Evolutionary conservation across 2,329 filamentous ascomycete species (phyloP), one percentile per base, ranked within the genome.

Genomic region (Alternaria sp.): DNA sequence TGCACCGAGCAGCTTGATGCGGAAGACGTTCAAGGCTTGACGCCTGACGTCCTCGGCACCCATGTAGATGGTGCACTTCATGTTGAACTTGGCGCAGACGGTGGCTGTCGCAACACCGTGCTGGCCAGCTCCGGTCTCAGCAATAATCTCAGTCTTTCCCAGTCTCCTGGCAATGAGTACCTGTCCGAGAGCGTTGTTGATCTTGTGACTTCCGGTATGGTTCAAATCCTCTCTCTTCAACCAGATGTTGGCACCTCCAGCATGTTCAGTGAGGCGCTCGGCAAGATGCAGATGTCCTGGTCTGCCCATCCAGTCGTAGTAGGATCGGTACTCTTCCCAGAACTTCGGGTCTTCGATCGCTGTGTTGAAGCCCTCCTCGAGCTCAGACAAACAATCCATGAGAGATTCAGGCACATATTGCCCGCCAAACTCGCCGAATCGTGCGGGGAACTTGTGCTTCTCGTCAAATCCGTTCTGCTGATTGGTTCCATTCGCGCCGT

Each of bases 31-130:
- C 62, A 99, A 87, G 2, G 96, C 95, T 81, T 99, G 96, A 72
- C 96, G 90, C 62, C 96, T 91, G 56, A 98, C 96, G 76, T 99
- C 96, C 83, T 99, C 96, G 50, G 94, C 94, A 74, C 96, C 96
- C 96, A 99, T 99, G 83, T 94, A 99, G 59, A 99, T 92, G 28
- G 94, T 97, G 79, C 96, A 99, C 80, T 95, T 91, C 94, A 99
- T 95, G 77, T 93, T 94, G 75, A 99, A 98, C 83, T 97, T 97
- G 77, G 96, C 96, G 75, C 96, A 98, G 23, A 98, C 94, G 0
- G 96, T 99, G 1, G 96, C 96, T 28, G 96, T 98, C 3, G 96
- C 96, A 41, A 99, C 96, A 84, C 96, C 96, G 82, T 99, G 96
- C 83, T 99, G 96, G 18, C 96, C 96, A 58, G 96, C 96, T 71